Evolutionary conservation across 257 asterid genomes (phyloP).

Genomic region (Ajuga chamaepitys): DNA sequence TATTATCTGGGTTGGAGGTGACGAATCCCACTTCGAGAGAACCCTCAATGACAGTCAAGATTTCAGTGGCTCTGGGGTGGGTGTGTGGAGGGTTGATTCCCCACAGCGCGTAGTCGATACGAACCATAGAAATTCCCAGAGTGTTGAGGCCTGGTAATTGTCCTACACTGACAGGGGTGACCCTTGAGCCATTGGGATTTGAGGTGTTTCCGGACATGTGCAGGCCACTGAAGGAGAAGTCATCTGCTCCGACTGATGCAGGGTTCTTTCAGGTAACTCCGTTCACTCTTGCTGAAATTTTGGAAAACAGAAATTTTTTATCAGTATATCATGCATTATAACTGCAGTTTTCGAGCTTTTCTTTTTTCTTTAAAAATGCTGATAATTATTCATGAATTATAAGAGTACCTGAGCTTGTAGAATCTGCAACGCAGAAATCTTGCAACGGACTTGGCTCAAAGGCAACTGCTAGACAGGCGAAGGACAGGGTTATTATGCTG

Average conservation of each 20-base stretch:
- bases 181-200: slow-evolving; percentile 10
- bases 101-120: slow-evolving; percentile 20
- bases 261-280: slow-evolving; percentile 3
- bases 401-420: background rate
- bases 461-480: background rate
- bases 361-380: too few relatives aligned
- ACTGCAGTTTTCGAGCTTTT: too few relatives aligned
- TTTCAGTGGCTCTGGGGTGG: slow-evolving; percentile 35
- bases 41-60: slow-evolving; percentile 30
- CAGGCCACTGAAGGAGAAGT: slow-evolving; percentile 35
- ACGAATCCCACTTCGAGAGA: slow-evolving; percentile 30
- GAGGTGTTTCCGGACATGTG: slow-evolving; percentile 30
- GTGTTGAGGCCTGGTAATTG: slow-evolving; percentile 29
- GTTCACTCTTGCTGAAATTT: slow-evolving; percentile 5
- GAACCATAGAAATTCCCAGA: slow-evolving; percentile 25
- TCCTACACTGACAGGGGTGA: slow-evolving; percentile 12
- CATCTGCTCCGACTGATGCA: slow-evolving; percentile 6
- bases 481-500: background rate
- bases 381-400: background rate
- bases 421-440: background rate
- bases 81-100: slow-evolving; percentile 36
- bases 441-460: background rate
- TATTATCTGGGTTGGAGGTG: slow-evolving; percentile 19
- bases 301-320: background rate
- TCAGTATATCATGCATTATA: too few relatives aligned